Evolutionary conservation across 2,329 filamentous ascomycete genomes (phyloP), one percentile per base, ranked within the genome.

Genomic region (Scopulariopsis brevicaulis): DNA sequence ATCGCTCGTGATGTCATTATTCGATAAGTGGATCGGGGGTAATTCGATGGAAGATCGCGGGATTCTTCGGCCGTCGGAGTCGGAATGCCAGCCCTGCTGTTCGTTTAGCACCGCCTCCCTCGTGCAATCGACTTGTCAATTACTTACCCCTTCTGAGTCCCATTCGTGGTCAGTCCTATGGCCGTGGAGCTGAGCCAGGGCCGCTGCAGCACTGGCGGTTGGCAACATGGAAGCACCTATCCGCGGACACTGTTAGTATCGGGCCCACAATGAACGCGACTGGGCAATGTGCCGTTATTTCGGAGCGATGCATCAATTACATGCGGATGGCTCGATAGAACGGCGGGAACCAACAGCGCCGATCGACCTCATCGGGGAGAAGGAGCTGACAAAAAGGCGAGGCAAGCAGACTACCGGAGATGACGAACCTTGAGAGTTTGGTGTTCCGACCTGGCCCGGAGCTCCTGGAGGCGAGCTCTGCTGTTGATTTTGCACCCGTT

Each of bases 101-200:
- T 24, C 46, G 7, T 14, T 50, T 50, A 50, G 46, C 22, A 40
- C n/a, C 24, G 46, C 12, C n/a, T 24, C 12, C 3, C 46, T 24
- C 8, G 20, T 24, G 12, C 20, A 50, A 24, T 24, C 46, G 20
- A 20, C 46, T 50, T 20, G 12, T 50, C 46, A 50, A 40, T 18
- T 54, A 28, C 40, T 54, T 78, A 91, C 88, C 72, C 79, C 80
- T 71, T 91, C 89, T 56, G 85, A 86, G 63, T 94, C 90, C 82
- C 86, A 89, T 60, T 90, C 87, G 48, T 82, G 78, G 60, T 90
- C 86, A 60, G 86, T 78, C 65, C 89, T 89, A 69, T 93, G 84
- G 66, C 84, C 86, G 66, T 82, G 79, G 68, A 97, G 79, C 75
- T 95, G 90, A 53, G 92, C 90, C 60, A 97, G 78, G 53, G 90